These are phyloP conservation scores for Mollisiaceae sp. DNA, from an alignment of 2,329 filamentous ascomycete species.

Conservation along the genomic window DNA sequence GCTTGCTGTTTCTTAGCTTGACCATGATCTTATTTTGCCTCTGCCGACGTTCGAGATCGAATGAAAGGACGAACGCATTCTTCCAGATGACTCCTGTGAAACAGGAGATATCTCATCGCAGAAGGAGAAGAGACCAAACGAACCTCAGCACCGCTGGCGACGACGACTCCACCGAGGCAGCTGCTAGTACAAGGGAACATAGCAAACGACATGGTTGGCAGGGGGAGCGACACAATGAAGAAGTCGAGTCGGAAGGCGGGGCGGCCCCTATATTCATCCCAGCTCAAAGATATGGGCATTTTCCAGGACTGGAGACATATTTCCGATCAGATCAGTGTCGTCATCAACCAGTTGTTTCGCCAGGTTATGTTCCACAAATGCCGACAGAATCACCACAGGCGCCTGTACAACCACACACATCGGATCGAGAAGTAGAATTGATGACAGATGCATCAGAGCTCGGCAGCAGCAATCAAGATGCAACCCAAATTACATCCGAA, in stretches of 20 bases:
- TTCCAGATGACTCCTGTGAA: background rate
- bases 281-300: background rate
- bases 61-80: background rate
- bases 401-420: too few species aligned
- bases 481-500: background rate
- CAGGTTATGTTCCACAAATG: background rate
- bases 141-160: background rate
- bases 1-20: background rate
- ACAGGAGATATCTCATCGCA: background rate
- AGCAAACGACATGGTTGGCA: background rate
- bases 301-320: background rate
- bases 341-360: background rate
- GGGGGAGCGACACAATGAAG: background rate
- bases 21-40: background rate
- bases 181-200: background rate
- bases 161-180: background rate
- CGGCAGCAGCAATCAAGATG: background rate
- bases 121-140: background rate
- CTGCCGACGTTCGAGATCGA: background rate
- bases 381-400: background rate
- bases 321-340: background rate
- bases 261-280: background rate
- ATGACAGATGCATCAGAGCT: slow-evolving; percentile 1
- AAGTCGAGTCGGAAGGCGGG: background rate
- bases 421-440: slow-evolving; percentile 2